phyloP scores from a whole-genome alignment of 2,329 filamentous ascomycete species.

The Blastomyces parvus region DNA sequence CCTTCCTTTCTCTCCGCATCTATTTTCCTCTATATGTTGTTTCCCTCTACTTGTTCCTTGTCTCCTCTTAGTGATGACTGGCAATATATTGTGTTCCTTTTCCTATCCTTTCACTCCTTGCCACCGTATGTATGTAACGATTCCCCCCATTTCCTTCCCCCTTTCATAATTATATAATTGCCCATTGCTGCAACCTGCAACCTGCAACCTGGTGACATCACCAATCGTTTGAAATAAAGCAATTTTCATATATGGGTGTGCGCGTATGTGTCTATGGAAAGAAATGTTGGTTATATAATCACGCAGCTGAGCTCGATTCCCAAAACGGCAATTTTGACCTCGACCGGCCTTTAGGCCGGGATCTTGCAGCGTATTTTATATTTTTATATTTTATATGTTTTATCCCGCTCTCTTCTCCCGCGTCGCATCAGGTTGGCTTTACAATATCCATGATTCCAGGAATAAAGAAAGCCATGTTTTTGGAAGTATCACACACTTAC shows the following conservation, averaged over 20 bases:
- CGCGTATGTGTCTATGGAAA: not conserved
- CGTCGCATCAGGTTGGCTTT: not conserved
- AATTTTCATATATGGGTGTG: not conserved
- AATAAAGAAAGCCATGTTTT: not conserved
- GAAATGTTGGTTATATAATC: not conserved
- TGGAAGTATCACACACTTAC: not conserved
- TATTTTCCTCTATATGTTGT: not conserved
- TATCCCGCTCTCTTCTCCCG: not conserved
- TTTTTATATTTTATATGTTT: no score
- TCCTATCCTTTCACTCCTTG: conserved; percentile 5
- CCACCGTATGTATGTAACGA: conserved; percentile 1
- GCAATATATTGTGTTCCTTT: not conserved
- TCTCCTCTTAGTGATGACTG: not conserved
- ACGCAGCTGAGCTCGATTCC: not conserved
- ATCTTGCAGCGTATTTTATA: not conserved
- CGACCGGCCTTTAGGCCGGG: not conserved
- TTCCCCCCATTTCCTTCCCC: conserved; percentile 4
- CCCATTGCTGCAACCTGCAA: not conserved
- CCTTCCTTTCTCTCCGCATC: not conserved
- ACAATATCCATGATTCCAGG: not conserved
- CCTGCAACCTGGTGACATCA: not conserved
- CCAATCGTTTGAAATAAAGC: not conserved
- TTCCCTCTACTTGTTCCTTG: not conserved
- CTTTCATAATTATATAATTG: not conserved
- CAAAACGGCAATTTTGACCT: conserved; percentile 1